Base-by-base conservation (phyloP, 1,284 basidiomycete species). In the Psilocybe mexicana region DNA sequence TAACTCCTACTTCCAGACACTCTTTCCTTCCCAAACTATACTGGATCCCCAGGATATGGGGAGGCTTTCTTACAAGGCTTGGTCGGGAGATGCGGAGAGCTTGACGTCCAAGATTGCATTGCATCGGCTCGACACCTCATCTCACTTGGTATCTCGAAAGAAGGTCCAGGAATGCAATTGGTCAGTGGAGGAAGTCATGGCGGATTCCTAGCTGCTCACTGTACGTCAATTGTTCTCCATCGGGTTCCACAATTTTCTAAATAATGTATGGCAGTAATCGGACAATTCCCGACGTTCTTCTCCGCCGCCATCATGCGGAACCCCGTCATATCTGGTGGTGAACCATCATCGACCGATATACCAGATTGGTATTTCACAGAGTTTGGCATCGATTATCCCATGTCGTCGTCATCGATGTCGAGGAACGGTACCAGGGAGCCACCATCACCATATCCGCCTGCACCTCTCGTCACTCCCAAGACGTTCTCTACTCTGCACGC, bases 141-240 rank as follows among this genome's bases (percentile, higher is more conserved):
- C 33, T 67, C 70, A 18, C 67, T 79, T 2, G 81, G 82, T 0
- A 68, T 85, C 2, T 76, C 81, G 0, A 71, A 76, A 43, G 65
- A 76, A 28, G 81, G 78, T 0, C 71, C 71, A 14, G 81, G 81
- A 8, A 80, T 79, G 60, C 78, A 84, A 43, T 77, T 88, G 46
- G 66, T 90, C 2, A 74, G 71, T 35, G 90, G 90, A 1, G 89
- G 89, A 40, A 88, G 85, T 56, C 90, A 92, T 63, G 89, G 89
- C 0, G 90, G 89, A 1, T 92, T 89, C 69, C 74, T 90, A 14
- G 67, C 78, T 7, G 82, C 77, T 0, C 87, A 90, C 64, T 69
- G 85, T 87, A 65, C 65, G 84, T 73, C 46, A 18, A 18, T 18
- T 18, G 18, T 18, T 18, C 18, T 18, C 1, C 18, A 18, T 18